phyloP scores from a whole-genome alignment of 2,329 filamentous ascomycete genomes.

The Aureobasidium melanogenum region DNA sequence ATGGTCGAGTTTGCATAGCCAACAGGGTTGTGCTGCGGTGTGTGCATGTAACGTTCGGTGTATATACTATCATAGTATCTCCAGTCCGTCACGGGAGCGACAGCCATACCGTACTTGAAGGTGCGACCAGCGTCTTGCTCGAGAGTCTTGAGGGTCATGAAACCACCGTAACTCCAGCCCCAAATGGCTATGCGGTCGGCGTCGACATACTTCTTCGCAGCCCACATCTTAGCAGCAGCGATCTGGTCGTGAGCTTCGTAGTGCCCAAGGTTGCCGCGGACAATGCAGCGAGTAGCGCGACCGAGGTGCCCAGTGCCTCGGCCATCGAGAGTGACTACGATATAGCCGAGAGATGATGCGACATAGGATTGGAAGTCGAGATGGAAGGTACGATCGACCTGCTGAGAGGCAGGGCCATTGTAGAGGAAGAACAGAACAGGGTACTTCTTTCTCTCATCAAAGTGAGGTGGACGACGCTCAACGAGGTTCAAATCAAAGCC shows the following conservation, averaged over 20 bases:
- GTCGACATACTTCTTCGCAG: constrained; percentile 74
- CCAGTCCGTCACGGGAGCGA: constrained; percentile 98
- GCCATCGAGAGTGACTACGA: constrained; percentile 90
- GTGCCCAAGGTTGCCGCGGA: constrained; percentile 75
- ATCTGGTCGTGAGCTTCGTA: constrained; percentile 90
- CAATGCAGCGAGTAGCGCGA: constrained; percentile 69
- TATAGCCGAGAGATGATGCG: constrained; percentile 75
- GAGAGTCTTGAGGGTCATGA: constrained; percentile 88
- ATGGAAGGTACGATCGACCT: constrained; percentile 67
- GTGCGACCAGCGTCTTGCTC: constrained; percentile 83
- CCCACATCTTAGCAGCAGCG: constrained; percentile 76
- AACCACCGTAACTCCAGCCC: constrained; percentile 98
- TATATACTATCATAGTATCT: constrained; percentile 89
- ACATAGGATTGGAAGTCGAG: constrained; percentile 90
- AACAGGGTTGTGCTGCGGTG: constrained; percentile 66
- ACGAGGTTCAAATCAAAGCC: constrained; percentile 64
- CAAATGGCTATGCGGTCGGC: constrained; percentile 77
- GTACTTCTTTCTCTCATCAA: constrained; percentile 73
- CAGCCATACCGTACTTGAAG: constrained; percentile 95
- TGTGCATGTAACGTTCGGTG: constrained; percentile 96
- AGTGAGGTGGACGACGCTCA: constrained; percentile 84
- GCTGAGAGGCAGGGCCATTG: constrained; percentile 87
- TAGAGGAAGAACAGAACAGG: constrained; percentile 94
- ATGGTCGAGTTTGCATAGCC: constrained; percentile 74
- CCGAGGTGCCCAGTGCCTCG: constrained; percentile 88